Percentiles rank a stretch among this genome's conserved stretches.
phyloP scores from a whole-genome alignment of 345 rosid species.

The Rhodomyrtus tomentosa region DNA sequence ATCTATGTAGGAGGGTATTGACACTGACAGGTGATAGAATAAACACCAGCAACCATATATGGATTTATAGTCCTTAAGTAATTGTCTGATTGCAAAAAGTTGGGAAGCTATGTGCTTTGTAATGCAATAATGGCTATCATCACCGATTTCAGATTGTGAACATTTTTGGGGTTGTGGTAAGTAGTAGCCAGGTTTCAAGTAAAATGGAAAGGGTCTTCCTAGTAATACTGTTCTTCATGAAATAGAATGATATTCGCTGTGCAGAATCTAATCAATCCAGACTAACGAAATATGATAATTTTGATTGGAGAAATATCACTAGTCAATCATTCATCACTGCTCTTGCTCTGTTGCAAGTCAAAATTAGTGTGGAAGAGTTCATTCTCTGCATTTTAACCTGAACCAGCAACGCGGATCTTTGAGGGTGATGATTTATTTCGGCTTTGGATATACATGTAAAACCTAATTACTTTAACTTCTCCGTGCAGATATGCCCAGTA shows the following conservation, averaged over 20 bases:
- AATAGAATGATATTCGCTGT: background rate
- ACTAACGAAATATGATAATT: background rate
- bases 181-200: background rate
- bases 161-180: background rate
- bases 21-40: background rate
- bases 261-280: background rate
- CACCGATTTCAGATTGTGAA: background rate
- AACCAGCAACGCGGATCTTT: background rate
- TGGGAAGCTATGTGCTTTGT: background rate
- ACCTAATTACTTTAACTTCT: background rate
- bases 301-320: background rate
- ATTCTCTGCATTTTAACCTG: background rate
- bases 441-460: background rate
- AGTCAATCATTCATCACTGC: background rate
- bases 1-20: background rate
- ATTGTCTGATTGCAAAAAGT: background rate
- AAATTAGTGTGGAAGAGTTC: background rate
- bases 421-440: background rate
- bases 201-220: background rate
- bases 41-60: background rate
- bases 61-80: background rate
- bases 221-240: background rate
- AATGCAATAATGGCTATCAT: background rate
- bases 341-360: background rate
- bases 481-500: slow-evolving; percentile 66